phyloP scores from a whole-genome alignment of 31 red algal genomes.

The Endocladia muricata region DNA sequence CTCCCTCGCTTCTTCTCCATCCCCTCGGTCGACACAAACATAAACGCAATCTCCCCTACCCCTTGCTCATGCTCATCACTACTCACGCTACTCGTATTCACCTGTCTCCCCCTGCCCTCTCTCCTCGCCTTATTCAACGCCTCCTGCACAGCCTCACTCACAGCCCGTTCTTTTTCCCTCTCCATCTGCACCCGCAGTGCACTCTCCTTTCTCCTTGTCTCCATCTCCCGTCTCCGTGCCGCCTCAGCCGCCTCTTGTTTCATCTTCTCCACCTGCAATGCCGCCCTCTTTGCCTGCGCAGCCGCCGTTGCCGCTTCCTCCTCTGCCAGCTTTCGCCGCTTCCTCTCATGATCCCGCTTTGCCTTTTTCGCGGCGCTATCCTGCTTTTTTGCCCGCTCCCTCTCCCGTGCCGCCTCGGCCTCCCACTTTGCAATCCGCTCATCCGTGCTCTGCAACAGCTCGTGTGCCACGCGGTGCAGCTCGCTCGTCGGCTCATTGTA shows the following conservation, averaged over 20 bases:
- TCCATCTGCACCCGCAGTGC: conserved; percentile 38
- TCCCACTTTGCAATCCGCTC: conserved; percentile 12
- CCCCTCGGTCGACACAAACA: conserved; percentile 65
- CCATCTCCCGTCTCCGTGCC: conserved; percentile 25
- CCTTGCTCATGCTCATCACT: conserved; percentile 59
- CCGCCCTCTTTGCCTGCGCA: conserved; percentile 9
- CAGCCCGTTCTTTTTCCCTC: conserved; percentile 27
- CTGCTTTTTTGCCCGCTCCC: not conserved
- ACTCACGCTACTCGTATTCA: conserved; percentile 67
- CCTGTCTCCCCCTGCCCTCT: not conserved
- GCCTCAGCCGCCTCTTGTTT: conserved; percentile 40
- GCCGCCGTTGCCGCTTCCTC: conserved; percentile 42
- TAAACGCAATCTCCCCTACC: conserved; percentile 47
- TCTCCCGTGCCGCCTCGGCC: not conserved
- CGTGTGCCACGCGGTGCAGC: conserved; percentile 40
- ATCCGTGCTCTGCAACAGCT: conserved; percentile 22
- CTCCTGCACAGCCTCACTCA: conserved; percentile 38
- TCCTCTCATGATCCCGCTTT: conserved; percentile 38
- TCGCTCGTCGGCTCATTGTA: conserved; percentile 72
- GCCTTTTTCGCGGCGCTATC: conserved; percentile 9
- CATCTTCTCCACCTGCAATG: conserved; percentile 22
- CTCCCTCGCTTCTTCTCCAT: conserved; percentile 72
- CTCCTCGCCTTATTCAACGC: conserved; percentile 7
- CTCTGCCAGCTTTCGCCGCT: conserved; percentile 32
- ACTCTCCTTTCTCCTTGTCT: conserved; percentile 28